Evolutionary conservation across 1,284 basidiomycete species (phyloP), one percentile per base, ranked within the genome.

Genomic region (Papiliotrema nemorosa): DNA sequence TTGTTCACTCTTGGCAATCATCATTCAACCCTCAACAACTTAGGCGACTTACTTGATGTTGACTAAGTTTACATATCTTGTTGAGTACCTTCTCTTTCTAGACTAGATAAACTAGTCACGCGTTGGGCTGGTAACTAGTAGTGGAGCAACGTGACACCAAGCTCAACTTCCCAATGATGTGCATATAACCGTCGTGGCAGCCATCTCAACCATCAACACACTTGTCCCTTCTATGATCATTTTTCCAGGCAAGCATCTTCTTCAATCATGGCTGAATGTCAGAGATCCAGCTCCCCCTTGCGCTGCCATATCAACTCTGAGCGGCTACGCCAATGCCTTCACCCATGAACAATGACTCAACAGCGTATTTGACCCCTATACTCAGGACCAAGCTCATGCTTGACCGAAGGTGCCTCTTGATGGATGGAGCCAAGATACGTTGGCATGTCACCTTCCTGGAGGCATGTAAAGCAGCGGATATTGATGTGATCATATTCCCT

Each of bases 161-260:
- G 27, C 39, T 7, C n/a, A 21, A 2, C 43, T 18, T 9, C 31
- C 29, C 27, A 22, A 20, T 1, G 7, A 18, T 20, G 18, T 7
- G 3, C 55, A 57, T 31, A 54, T 52, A 26, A 54, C 52, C 16
- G 34, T 47, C 20, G 36, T 52, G 5, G 52, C 52, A 2, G n/a
- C 46, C n/a, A 52, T 54, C 10, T 33, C 27, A 2, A 46, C 37
- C 21, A 3, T n/a, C 22, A 22, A 47, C 33, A 36, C 52, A 6
- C 52, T 45, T 42, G 48, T 57, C 14, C 55, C 55, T 14, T 52
- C 51, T 9, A 22, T 50, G 18, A 21, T 57, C 35, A 48, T 57
- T 34, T 57, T 44, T 34, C 37, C 36, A 10, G 55, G 55, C 9
- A 22, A 6, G 3, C 12, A 21, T n/a, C 18, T 57, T 3, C 22